A percentile compares a stretch with the other conserved stretches of the same genome.
phyloP scores from a whole-genome alignment of 2,329 filamentous ascomycete genomes.

The Fusarium torulosum region DNA sequence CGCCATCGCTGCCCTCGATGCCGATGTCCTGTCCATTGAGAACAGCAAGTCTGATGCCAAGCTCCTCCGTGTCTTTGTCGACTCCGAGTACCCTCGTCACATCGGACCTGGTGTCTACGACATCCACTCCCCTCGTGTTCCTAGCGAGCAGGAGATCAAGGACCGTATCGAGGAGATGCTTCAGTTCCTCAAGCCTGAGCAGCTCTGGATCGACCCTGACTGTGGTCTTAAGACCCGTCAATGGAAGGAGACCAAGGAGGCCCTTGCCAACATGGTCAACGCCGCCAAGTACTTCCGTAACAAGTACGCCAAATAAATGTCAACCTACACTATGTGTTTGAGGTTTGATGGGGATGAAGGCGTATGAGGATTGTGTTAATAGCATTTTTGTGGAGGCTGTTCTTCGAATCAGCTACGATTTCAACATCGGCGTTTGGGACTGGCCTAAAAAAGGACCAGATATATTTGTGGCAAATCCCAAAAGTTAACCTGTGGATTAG shows the following conservation, averaged over 20 bases:
- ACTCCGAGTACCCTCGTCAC: conserved; percentile 96
- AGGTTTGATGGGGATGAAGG: conserved; percentile 38
- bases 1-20: conserved; percentile 97
- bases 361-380: conserved; percentile 50
- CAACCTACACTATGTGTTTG: conserved; percentile 35
- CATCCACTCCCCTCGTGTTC: conserved; percentile 99
- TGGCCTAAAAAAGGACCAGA: conserved; percentile 53
- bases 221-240: conserved; percentile 99
- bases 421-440: conserved; percentile 70
- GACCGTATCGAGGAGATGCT: conserved; percentile 98
- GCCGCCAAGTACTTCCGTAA: conserved; percentile 96
- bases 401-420: conserved; percentile 62
- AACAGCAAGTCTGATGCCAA: conserved; percentile 99
- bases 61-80: conserved; percentile 98
- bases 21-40: conserved; percentile 98
- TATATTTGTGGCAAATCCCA: conserved; percentile 54
- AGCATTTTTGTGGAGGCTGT: conserved; percentile 53
- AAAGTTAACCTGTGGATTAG: conserved; percentile 54
- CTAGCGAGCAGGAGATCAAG: conserved; percentile 98
- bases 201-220: conserved; percentile 99
- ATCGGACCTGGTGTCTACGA: conserved; percentile 99
- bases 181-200: conserved; percentile 94
- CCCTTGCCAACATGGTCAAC: conserved; percentile 96
- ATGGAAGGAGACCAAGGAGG: conserved; percentile 99
- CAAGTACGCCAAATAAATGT: conserved; percentile 77